Evolutionary conservation across 1,139 yeast species (phyloP), one percentile per base, ranked within the genome.

Genomic region (Nakaseomyces uthaithaninus): DNA sequence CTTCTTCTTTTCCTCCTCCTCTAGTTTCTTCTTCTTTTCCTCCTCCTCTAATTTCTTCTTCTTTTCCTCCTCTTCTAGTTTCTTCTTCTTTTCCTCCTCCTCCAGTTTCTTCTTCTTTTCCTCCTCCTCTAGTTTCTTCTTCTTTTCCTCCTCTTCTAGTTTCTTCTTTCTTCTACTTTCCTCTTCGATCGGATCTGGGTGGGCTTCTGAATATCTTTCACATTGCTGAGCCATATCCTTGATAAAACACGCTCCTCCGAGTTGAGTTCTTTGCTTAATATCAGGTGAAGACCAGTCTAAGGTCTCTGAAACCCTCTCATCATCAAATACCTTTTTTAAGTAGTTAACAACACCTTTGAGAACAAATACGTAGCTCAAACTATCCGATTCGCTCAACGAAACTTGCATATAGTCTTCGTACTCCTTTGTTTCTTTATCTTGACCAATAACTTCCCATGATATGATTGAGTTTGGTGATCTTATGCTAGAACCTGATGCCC

Each of bases 401-500:
- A 70, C 52, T 1, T 68, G 72, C 69, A 71, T 56, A 43, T 62
- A 63, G 31, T 71, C 75, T 27, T 63, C 59, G 42, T 54, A 56
- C 41, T 18, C 35, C 38, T 11, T 39, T 17, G 42, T 40, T 20
- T 27, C 47, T 30, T 18, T 45, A 45, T 24, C 46, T 42, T 20
- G 48, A n/a, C 24, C 40, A 3, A 42, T 34, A 15, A 69, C 54
- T 36, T 63, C 66, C 75, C 76, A 71, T 45, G 67, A 69, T 6
- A 72, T 66, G 27, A 71, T 66, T 3, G 73, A 68, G 47, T 70
- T 69, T 1, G 75, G 74, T 24, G 68, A 66, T 24, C 70, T 48
- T 1, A 36, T 26, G 18, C 27, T 36, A 19, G 17, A 26, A 2
- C 38, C 45, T n/a, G 57, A 55, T 10, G 18, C 33, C n/a, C n/a